phyloP scores from a whole-genome alignment of 495 filamentous ascomycete species.

The Lasiosphaeris hirsuta region DNA sequence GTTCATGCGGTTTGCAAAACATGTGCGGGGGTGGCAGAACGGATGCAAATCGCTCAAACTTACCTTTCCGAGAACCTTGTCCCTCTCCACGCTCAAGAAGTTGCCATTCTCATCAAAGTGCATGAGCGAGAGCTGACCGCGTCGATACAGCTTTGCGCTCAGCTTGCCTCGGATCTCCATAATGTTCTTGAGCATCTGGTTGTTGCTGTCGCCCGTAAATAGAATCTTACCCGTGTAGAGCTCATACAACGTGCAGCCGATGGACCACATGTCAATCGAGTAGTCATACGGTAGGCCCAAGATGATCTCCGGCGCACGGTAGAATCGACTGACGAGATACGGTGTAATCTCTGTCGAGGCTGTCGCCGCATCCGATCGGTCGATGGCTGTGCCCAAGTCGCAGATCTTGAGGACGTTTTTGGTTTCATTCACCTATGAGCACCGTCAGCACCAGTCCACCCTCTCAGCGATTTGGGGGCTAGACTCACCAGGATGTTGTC shows the following conservation, averaged over 20 bases:
- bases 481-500: conserved; percentile 79
- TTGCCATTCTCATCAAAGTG: conserved; percentile 88
- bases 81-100: conserved; percentile 81
- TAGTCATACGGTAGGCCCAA: conserved; percentile 93
- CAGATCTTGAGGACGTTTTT: conserved; percentile 89
- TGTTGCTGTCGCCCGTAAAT: conserved; percentile 92
- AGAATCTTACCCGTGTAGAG: conserved; percentile 96
- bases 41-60: conserved; percentile 15
- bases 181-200: conserved; percentile 93
- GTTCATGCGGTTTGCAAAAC: neutral
- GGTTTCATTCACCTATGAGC: conserved; percentile 66
- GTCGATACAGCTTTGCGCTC: conserved; percentile 78
- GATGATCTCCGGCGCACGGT: conserved; percentile 95
- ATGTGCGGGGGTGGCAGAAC: neutral
- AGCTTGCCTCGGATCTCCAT: conserved; percentile 96
- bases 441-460: conserved; percentile 7
- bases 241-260: conserved; percentile 95
- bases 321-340: conserved; percentile 94
- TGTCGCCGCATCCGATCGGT: conserved; percentile 66
- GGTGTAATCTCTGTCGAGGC: conserved; percentile 79
- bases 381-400: conserved; percentile 90
- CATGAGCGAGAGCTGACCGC: conserved; percentile 63
- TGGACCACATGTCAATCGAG: conserved; percentile 94
- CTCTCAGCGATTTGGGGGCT: neutral
- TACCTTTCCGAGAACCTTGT: conserved; percentile 79